A percentile compares a stretch with the other conserved stretches of the same genome.
phyloP scores from a whole-genome alignment of 2,329 filamentous ascomycete genomes.

The Ophiostoma sp. region DNA sequence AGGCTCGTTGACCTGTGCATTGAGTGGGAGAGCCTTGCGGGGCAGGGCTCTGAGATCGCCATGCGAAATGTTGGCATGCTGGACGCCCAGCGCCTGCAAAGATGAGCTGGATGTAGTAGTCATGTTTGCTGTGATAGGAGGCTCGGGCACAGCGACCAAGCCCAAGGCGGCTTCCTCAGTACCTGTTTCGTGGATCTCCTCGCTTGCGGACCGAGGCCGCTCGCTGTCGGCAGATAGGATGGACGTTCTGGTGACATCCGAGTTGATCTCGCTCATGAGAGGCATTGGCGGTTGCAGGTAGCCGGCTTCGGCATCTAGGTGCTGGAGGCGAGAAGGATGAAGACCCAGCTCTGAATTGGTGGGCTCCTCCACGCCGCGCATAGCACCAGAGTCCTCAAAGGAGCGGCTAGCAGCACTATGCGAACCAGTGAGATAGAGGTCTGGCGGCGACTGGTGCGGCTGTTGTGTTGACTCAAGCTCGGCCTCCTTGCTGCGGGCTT shows the following conservation, averaged over 20 bases:
- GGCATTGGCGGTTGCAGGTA: constrained; percentile 71
- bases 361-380: background rate
- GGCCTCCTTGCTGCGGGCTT: constrained; percentile 46
- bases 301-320: constrained; percentile 39
- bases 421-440: constrained; percentile 22
- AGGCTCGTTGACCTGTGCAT: background rate
- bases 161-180: constrained; percentile 43
- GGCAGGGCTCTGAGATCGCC: constrained; percentile 54
- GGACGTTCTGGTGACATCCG: constrained; percentile 81
- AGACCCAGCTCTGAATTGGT: constrained; percentile 12
- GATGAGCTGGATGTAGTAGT: constrained; percentile 41
- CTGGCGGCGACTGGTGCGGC: constrained; percentile 38
- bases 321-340: constrained; percentile 46
- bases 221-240: constrained; percentile 79
- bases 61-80: constrained; percentile 60
- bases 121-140: constrained; percentile 52
- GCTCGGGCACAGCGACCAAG: background rate
- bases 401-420: constrained; percentile 22
- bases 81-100: constrained; percentile 59
- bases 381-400: constrained; percentile 15
- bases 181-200: constrained; percentile 39
- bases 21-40: constrained; percentile 36
- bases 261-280: constrained; percentile 78
- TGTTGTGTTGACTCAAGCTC: constrained; percentile 47
- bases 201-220: constrained; percentile 62